Conservation (phyloP, 2,329 filamentous ascomycete species). For the Ascocoryne sarcoides region DNA sequence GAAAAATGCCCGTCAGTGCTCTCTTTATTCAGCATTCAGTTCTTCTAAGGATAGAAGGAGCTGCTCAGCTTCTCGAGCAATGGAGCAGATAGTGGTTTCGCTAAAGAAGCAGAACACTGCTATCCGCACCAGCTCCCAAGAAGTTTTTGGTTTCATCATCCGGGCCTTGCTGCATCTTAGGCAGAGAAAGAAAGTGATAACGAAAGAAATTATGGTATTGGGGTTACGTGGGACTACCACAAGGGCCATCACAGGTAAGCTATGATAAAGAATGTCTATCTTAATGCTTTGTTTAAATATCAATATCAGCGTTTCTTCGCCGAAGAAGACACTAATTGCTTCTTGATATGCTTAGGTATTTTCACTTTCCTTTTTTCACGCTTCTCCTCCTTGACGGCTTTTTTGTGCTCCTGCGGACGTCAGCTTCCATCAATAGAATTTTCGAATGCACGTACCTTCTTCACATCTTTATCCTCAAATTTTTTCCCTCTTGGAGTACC, state of each 20-base stretch:
- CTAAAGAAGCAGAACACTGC: slow-evolving; percentile 17
- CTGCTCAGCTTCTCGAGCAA: slow-evolving; percentile 17
- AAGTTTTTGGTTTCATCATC: slow-evolving; percentile 24
- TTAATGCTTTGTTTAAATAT: slow-evolving; percentile 6
- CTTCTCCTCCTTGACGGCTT: slow-evolving; percentile 89
- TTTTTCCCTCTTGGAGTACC: slow-evolving; percentile 68
- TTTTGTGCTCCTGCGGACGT: slow-evolving; percentile 78
- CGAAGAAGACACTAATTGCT: slow-evolving; percentile 60
- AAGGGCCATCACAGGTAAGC: neutral
- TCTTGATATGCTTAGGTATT: slow-evolving; percentile 95
- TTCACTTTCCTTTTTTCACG: slow-evolving; percentile 88
- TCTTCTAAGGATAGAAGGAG: slow-evolving; percentile 1
- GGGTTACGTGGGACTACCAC: no score
- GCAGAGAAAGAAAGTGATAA: neutral
- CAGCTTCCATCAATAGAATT: slow-evolving; percentile 1
- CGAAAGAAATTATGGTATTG: neutral
- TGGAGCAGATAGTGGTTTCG: slow-evolving; percentile 16
- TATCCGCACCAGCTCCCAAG: slow-evolving; percentile 6
- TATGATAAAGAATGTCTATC: neutral
- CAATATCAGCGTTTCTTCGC: slow-evolving; percentile 25
- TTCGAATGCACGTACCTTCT: slow-evolving; percentile 46
- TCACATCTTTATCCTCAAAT: slow-evolving; percentile 86
- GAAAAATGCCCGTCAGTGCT: slow-evolving; percentile 24
- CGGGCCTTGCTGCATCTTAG: slow-evolving; percentile 6
- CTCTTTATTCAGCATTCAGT: slow-evolving; percentile 26